phyloP scores from a whole-genome alignment of 2,329 filamentous ascomycete species.

The Fusarium nanum region DNA sequence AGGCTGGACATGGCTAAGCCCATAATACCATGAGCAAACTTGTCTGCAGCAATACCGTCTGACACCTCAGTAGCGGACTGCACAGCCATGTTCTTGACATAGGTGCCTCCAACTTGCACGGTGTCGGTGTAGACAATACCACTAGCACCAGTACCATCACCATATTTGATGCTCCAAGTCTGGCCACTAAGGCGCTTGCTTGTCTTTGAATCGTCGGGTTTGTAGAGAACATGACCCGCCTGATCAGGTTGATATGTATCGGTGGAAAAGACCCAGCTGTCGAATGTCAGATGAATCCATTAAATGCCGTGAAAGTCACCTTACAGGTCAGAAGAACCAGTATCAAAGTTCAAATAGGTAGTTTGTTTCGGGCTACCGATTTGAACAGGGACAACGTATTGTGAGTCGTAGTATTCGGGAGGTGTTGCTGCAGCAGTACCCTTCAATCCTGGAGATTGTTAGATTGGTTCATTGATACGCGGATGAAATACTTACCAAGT shows the following conservation, averaged over 20 bases:
- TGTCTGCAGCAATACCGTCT: constrained; percentile 50
- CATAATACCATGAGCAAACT: constrained; percentile 52
- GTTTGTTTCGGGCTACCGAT: constrained; percentile 69
- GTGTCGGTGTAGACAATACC: constrained; percentile 75
- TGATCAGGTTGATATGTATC: constrained; percentile 62
- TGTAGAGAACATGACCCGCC: constrained; percentile 68
- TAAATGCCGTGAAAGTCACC: not conserved
- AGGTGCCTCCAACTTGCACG: constrained; percentile 70
- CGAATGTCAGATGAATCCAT: constrained; percentile 29
- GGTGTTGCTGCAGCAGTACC: constrained; percentile 46
- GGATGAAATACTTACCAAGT: constrained; percentile 25
- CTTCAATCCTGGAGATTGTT: constrained; percentile 10
- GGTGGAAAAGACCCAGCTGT: constrained; percentile 76
- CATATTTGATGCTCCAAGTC: constrained; percentile 72
- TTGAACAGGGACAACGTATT: constrained; percentile 71
- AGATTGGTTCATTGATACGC: not conserved
- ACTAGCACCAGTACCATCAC: constrained; percentile 71
- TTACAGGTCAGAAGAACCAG: constrained; percentile 64
- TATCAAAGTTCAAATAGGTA: constrained; percentile 77
- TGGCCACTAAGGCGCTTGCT: constrained; percentile 55
- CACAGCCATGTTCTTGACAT: constrained; percentile 70
- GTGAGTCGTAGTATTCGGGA: constrained; percentile 58
- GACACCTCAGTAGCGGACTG: constrained; percentile 72
- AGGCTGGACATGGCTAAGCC: constrained; percentile 49
- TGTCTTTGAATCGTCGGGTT: constrained; percentile 57